Conservation (phyloP, 2,329 filamentous ascomycete species). For the Aspergillus novoparasiticus region DNA sequence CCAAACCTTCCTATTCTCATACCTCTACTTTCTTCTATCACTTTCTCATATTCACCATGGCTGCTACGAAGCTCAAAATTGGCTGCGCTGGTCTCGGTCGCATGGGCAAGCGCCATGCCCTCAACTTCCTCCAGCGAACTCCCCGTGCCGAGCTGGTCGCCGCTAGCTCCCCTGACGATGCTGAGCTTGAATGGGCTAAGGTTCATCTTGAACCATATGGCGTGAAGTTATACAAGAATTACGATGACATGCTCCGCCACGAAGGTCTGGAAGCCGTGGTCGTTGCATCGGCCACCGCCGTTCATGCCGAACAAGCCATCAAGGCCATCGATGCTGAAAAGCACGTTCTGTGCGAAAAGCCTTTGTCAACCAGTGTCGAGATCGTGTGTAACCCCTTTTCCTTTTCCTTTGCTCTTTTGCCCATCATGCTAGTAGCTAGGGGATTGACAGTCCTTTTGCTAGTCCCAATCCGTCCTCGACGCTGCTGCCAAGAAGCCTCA, state of each 20-base stretch:
- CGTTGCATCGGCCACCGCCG: slow-evolving; percentile 57
- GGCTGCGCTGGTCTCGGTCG: slow-evolving; percentile 54
- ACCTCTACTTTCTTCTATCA: not conserved
- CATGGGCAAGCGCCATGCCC: slow-evolving; percentile 55
- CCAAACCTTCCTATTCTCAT: not conserved
- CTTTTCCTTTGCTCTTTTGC: not conserved
- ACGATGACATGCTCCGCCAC: slow-evolving; percentile 60
- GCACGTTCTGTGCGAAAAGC: slow-evolving; percentile 61
- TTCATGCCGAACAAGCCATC: slow-evolving; percentile 61
- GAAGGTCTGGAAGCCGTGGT: slow-evolving; percentile 59
- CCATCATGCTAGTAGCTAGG: not conserved
- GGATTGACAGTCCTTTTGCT: not conserved
- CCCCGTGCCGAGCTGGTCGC: slow-evolving; percentile 54
- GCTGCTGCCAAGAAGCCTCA: slow-evolving; percentile 58
- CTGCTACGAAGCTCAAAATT: slow-evolving; percentile 43
- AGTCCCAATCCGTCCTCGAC: slow-evolving; percentile 64
- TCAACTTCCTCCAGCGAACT: slow-evolving; percentile 51
- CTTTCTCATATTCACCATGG: slow-evolving; percentile 20
- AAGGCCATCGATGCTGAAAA: slow-evolving; percentile 57
- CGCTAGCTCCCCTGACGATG: slow-evolving; percentile 49
- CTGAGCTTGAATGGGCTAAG: slow-evolving; percentile 54
- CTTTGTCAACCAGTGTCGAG: slow-evolving; percentile 58
- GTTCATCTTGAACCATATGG: slow-evolving; percentile 54
- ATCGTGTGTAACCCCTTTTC: slow-evolving; percentile 47
- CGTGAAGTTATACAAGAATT: slow-evolving; percentile 56